phyloP scores from a whole-genome alignment of 2,329 filamentous ascomycete species.

The Colletotrichum spaethianum region DNA sequence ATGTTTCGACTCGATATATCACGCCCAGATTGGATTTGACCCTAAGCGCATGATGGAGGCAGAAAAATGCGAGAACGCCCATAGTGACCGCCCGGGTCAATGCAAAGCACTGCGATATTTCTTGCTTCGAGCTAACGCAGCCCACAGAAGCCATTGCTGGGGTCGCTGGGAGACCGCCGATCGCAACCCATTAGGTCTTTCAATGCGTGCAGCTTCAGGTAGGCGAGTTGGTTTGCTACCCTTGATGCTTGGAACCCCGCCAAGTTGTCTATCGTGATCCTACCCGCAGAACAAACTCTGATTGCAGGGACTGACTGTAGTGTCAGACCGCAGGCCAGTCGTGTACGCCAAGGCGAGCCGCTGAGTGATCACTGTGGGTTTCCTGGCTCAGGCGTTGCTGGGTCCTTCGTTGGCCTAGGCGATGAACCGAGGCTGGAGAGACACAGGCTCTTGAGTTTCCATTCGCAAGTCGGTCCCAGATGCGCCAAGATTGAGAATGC shows the following conservation, averaged over 20 bases:
- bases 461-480: not conserved
- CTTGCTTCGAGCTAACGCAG: not conserved
- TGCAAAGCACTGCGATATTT: not conserved
- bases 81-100: not conserved
- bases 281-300: not conserved
- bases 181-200: not conserved
- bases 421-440: not conserved
- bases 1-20: not conserved
- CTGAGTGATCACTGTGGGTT: too few species aligned
- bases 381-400: not conserved
- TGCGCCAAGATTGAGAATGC: not conserved
- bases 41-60: not conserved
- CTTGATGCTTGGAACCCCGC: too few species aligned
- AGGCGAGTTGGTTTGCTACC: not conserved
- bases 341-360: slow-evolving; percentile 1
- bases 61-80: not conserved
- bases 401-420: not conserved
- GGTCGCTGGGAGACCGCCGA: not conserved
- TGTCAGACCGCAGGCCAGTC: not conserved
- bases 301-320: not conserved
- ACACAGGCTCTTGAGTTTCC: not conserved
- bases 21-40: not conserved
- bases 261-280: not conserved
- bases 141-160: not conserved
- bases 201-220: slow-evolving; percentile 9